A percentile compares a stretch with the other conserved stretches of the same genome.
Evolutionary conservation across 768 basidiomycete genomes (phyloP).

Genomic region (Floccularia luteovirens): DNA sequence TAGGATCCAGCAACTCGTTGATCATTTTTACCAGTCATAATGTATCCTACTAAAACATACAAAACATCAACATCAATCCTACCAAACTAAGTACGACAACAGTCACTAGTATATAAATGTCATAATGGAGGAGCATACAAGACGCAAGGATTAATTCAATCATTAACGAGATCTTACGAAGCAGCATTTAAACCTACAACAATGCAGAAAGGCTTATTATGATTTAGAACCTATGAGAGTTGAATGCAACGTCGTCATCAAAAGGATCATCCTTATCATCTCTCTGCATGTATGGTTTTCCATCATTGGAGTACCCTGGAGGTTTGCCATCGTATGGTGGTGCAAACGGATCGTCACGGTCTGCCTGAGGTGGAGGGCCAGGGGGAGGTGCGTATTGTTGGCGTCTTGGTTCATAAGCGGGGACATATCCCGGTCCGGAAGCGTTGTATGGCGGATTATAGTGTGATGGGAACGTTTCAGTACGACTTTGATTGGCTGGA

Average conservation of each 20-base stretch:
- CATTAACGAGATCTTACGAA: no score
- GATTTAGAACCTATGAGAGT: no score
- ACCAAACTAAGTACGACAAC: no score
- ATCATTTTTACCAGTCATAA: no score
- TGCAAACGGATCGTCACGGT: constrained; percentile 24
- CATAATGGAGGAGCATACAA: no score
- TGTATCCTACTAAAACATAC: no score
- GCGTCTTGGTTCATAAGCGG: constrained; percentile 15
- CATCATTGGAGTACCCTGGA: constrained; percentile 36
- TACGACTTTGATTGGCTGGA: constrained; percentile 30
- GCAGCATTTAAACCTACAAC: no score
- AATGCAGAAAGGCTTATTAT: no score
- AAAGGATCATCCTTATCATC: constrained; percentile 50
- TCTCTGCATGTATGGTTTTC: constrained; percentile 21
- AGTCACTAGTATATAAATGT: no score
- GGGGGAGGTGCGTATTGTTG: constrained; percentile 14
- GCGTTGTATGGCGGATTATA: constrained; percentile 57
- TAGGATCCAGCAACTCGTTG: no score
- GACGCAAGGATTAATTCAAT: not conserved
- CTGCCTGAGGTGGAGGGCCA: constrained; percentile 10
- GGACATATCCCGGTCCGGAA: constrained; percentile 21
- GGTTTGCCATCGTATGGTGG: constrained; percentile 35
- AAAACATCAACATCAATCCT: no score
- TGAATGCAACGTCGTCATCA: constrained; percentile 41
- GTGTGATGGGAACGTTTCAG: constrained; percentile 33